These are phyloP conservation scores for Aspergillus sp. DNA, from an alignment of 2,329 filamentous ascomycete genomes.

Conservation along the genomic window DNA sequence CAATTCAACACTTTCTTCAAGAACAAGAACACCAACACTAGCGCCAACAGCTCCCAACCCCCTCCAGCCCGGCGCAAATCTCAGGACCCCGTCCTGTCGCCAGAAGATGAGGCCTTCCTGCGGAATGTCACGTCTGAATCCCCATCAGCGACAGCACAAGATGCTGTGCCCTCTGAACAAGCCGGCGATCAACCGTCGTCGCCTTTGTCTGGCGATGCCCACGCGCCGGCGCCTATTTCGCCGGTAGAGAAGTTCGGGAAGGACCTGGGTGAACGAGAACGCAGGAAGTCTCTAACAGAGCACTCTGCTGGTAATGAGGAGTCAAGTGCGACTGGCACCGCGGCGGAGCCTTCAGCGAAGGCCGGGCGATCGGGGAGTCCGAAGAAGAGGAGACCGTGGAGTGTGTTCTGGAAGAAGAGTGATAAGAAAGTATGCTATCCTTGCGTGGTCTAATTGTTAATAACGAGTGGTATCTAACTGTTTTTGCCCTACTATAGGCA, in stretches of 20 bases:
- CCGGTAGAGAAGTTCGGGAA: conserved; percentile 45
- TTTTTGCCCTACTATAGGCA: background rate
- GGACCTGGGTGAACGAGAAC: conserved; percentile 31
- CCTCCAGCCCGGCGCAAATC: conserved; percentile 31
- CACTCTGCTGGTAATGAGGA: background rate
- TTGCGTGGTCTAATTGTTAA: background rate
- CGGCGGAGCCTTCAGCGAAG: conserved; percentile 17
- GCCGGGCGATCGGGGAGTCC: conserved; percentile 14
- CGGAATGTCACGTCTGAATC: conserved; percentile 49
- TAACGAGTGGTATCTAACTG: background rate
- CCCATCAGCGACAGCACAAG: conserved; percentile 26
- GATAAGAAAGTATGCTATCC: conserved; percentile 32
- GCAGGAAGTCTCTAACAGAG: conserved; percentile 29
- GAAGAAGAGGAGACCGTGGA: conserved; percentile 39
- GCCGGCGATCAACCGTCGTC: conserved; percentile 21
- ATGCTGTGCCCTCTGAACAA: conserved; percentile 6
- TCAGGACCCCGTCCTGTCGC: conserved; percentile 52
- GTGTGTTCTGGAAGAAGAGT: conserved; percentile 41
- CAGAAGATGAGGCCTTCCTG: conserved; percentile 62
- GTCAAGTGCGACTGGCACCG: background rate
- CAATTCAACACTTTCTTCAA: conserved; percentile 48
- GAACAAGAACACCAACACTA: conserved; percentile 27
- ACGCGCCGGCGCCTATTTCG: conserved; percentile 51
- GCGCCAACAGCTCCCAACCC: conserved; percentile 12
- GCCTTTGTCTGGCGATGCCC: conserved; percentile 34